phyloP scores from a whole-genome alignment of 352 stramenopile species.

The Phytopythium sindhum region DNA sequence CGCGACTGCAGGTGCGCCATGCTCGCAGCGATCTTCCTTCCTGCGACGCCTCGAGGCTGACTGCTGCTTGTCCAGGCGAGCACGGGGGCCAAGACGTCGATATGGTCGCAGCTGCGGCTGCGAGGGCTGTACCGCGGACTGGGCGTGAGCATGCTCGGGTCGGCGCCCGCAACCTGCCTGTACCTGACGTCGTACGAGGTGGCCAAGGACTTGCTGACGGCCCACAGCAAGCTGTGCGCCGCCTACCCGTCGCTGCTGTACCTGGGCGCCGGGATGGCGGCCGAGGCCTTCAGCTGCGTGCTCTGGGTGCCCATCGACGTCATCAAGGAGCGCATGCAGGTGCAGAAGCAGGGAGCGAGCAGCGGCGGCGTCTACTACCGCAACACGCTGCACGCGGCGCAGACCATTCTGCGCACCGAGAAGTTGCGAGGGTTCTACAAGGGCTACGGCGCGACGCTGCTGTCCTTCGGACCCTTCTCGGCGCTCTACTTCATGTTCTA shows the following conservation, averaged over 20 bases:
- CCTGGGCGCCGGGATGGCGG: constrained; percentile 66
- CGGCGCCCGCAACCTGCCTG: constrained; percentile 93
- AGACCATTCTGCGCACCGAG: constrained; percentile 90
- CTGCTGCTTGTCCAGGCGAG: not conserved
- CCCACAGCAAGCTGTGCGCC: constrained; percentile 32
- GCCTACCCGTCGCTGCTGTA: constrained; percentile 59
- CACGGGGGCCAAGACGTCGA: constrained; percentile 4
- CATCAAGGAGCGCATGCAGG: constrained; percentile 98
- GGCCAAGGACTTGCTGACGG: constrained; percentile 55
- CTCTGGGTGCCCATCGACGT: constrained; percentile 99
- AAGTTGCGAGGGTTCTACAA: constrained; percentile 92
- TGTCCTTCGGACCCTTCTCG: constrained; percentile 97
- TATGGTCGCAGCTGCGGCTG: constrained; percentile 23
- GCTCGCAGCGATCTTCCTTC: too few species aligned
- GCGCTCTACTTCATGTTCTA: constrained; percentile 98
- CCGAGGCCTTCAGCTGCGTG: constrained; percentile 89
- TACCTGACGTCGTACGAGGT: constrained; percentile 98
- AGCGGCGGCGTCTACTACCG: constrained; percentile 82
- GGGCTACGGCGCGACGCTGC: constrained; percentile 93
- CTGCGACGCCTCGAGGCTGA: too few species aligned
- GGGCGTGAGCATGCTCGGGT: constrained; percentile 92
- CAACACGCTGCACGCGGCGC: constrained; percentile 87
- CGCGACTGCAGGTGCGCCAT: constrained; percentile 54
- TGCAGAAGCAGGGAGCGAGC: constrained; percentile 53
- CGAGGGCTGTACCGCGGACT: constrained; percentile 94